Evolutionary conservation across 2,329 filamentous ascomycete species (phyloP), one percentile per base, ranked within the genome.

Genomic region (Cladophialophora carrionii): DNA sequence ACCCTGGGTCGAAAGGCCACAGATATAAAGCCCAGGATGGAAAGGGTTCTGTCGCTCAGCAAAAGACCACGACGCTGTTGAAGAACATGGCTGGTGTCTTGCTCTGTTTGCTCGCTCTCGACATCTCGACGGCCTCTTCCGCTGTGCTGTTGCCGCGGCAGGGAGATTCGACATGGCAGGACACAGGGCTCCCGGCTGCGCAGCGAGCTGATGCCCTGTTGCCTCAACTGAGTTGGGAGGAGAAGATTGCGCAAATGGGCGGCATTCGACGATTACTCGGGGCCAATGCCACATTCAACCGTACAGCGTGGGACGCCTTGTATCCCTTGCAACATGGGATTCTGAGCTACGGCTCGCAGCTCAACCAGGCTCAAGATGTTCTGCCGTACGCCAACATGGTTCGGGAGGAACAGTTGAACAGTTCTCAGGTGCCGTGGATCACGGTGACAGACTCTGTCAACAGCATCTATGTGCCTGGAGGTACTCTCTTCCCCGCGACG

Each of bases 301-400:
- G 14, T 3, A 49, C 46, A 20, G 17, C 55, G 4, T 57, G 26
- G 24, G 37, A 57, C 5, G 17, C 46, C 10, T 17, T 49, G n/a
- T 49, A 17, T 17, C 46, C 46, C 10, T 49, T 49, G 46, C 46
- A 49, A 17, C 46, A 49, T 49, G 46, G 46, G 12, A 49, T 49
- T 24, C 10, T 49, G 46, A 49, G 46, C 55, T 57, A 57, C 41
- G 55, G 55, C 22, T 57, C 55, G 12, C 55, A 57, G 55, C 55
- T 57, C 34, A 57, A 57, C 34, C 55, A 57, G 34, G 55, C 55
- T 24, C 29, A 37, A 29, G 29, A 20, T 24, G 55, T 57, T 5
- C 22, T 57, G 55, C 34, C 32, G n/a, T 57, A 57, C n/a, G 55
- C 55, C 55, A 57, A 57, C 3, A 57, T 57, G 55, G 55, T 57